These are phyloP conservation scores for Apiospora saccharicola DNA, from an alignment of 2,329 filamentous ascomycete genomes.

Conservation along the genomic window DNA sequence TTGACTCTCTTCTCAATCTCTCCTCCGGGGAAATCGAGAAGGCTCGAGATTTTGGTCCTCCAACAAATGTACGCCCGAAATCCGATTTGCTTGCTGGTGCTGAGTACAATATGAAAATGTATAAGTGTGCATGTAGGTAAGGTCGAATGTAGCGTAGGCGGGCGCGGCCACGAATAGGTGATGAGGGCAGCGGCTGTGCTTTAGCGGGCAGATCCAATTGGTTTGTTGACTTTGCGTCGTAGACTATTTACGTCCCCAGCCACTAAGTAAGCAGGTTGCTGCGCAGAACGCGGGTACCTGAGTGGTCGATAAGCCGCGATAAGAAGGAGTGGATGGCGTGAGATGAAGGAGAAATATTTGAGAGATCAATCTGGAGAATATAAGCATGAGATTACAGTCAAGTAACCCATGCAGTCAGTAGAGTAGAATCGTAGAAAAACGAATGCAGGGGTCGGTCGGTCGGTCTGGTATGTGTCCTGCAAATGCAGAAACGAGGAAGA, in stretches of 20 bases:
- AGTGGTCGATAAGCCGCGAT: conserved; percentile 15
- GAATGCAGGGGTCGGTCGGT: neutral
- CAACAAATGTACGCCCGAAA: neutral
- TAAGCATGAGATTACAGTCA: neutral
- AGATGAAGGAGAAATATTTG: neutral
- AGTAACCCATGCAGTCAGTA: neutral
- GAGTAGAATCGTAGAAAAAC: neutral
- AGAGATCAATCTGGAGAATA: neutral
- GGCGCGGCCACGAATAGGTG: conserved; percentile 8
- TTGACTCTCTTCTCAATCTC: conserved; percentile 23
- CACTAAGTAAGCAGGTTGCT: conserved; percentile 8
- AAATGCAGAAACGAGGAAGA: conserved; percentile 13
- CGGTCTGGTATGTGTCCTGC: conserved; percentile 6
- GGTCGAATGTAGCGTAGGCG: neutral
- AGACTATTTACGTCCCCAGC: neutral
- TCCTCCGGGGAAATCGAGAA: conserved; percentile 15
- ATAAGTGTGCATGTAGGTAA: neutral
- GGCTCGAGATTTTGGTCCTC: neutral
- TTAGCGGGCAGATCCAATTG: conserved; percentile 12
- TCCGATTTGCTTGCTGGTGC: neutral
- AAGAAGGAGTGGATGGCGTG: conserved; percentile 5
- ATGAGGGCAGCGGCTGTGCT: conserved; percentile 2
- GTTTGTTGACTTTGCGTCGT: conserved; percentile 21
- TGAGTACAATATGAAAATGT: conserved; percentile 11
- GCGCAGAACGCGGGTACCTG: conserved; percentile 21